Evolutionary conservation across 176 grass and related monocot genomes (phyloP).

Genomic region (Oryza nivara): DNA sequence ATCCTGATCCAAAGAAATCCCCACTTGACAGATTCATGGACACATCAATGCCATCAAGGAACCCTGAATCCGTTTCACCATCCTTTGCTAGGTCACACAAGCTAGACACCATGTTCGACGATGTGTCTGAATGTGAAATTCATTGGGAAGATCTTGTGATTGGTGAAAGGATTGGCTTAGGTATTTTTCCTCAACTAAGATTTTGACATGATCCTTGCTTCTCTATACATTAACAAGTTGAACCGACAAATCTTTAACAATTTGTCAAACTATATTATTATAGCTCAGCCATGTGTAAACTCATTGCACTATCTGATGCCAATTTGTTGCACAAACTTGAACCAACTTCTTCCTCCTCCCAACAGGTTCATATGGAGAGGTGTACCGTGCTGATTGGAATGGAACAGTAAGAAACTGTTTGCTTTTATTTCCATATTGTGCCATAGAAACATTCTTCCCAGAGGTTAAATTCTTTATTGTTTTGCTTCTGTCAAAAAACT

Average conservation of each 20-base stretch:
- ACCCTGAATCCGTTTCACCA: constrained; percentile 51
- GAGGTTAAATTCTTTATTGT: not conserved
- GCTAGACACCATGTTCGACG: constrained; percentile 82
- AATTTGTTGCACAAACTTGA: constrained; percentile 34
- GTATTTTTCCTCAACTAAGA: constrained; percentile 56
- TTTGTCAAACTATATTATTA: constrained; percentile 31
- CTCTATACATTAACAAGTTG: constrained; percentile 34
- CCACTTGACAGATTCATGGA: constrained; percentile 74
- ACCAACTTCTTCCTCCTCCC: constrained; percentile 37
- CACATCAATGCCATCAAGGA: constrained; percentile 45
- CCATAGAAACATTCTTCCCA: not conserved
- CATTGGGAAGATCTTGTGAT: constrained; percentile 95
- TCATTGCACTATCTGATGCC: constrained; percentile 14
- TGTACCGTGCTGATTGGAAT: constrained; percentile 98
- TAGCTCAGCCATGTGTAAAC: constrained; percentile 20
- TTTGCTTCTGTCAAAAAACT: not conserved
- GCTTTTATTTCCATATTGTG: constrained; percentile 41
- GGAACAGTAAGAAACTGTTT: constrained; percentile 75
- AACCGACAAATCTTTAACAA: constrained; percentile 5
- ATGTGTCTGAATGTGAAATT: constrained; percentile 97
- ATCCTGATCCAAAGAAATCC: constrained; percentile 63
- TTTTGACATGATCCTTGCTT: constrained; percentile 38
- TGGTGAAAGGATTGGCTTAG: constrained; percentile 99
- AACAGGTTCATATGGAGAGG: constrained; percentile 98
- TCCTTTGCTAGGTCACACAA: constrained; percentile 60